phyloP scores from a whole-genome alignment of 2,329 filamentous ascomycete genomes.

The Aschersonia sp. region DNA sequence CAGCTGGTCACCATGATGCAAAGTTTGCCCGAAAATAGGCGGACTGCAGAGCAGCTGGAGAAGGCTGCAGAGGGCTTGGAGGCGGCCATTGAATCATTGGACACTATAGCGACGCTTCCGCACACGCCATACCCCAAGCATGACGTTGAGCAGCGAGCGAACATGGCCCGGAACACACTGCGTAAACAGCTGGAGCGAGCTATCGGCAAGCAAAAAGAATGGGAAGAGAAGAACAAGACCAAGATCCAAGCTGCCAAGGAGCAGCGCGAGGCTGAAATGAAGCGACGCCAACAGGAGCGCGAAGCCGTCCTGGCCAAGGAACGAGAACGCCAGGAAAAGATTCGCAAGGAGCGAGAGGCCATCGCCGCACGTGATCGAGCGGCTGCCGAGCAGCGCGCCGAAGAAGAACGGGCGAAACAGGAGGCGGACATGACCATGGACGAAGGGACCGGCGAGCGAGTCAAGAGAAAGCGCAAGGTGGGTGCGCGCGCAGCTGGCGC shows the following conservation, averaged over 20 bases:
- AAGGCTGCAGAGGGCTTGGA: slow-evolving; percentile 69
- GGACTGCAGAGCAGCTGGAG: slow-evolving; percentile 67
- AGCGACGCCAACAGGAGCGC: slow-evolving; percentile 62
- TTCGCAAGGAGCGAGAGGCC: slow-evolving; percentile 71
- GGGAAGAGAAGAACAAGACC: slow-evolving; percentile 83
- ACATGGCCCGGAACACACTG: slow-evolving; percentile 94
- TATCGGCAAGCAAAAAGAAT: slow-evolving; percentile 72
- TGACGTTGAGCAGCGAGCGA: slow-evolving; percentile 87
- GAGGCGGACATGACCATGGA: slow-evolving; percentile 74
- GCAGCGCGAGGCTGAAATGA: slow-evolving; percentile 66
- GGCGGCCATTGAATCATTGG: slow-evolving; percentile 61
- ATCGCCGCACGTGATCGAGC: slow-evolving; percentile 65
- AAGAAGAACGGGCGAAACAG: slow-evolving; percentile 16
- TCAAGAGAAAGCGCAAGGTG: slow-evolving; percentile 61
- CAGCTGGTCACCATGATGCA: slow-evolving; percentile 77
- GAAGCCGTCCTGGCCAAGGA: slow-evolving; percentile 53
- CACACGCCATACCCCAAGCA: slow-evolving; percentile 76
- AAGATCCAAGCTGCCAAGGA: slow-evolving; percentile 72
- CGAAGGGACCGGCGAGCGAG: slow-evolving; percentile 65
- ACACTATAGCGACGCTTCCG: slow-evolving; percentile 46
- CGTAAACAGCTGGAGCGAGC: slow-evolving; percentile 80
- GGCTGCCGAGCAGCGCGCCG: slow-evolving; percentile 48
- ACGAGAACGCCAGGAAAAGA: slow-evolving; percentile 60
- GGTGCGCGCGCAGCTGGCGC: slow-evolving; percentile 21
- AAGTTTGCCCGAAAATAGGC: slow-evolving; percentile 57